Evolutionary conservation across 192 early-diverging fungal genomes (phyloP).

Genomic region (Linnemannia schmuckeri): DNA sequence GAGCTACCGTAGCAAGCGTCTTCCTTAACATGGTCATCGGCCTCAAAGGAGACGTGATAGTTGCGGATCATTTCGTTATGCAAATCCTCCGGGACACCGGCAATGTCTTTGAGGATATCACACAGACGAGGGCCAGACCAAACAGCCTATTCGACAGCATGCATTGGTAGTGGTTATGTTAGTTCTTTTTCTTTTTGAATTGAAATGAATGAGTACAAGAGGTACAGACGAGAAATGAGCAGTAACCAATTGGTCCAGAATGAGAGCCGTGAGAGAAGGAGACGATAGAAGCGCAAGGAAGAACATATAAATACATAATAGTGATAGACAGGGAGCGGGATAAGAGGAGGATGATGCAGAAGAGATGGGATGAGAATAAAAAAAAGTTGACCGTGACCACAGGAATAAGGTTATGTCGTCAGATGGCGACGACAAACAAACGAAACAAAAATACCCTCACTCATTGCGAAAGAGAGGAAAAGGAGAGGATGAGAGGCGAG

Average conservation of each 20-base stretch:
- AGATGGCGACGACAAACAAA: slow-evolving; percentile 31
- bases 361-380: not conserved
- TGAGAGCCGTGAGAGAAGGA: not conserved
- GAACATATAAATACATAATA: not conserved
- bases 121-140: slow-evolving; percentile 85
- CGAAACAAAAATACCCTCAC: not conserved
- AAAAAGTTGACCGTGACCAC: not conserved
- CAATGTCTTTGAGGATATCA: slow-evolving; percentile 74
- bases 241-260: not conserved
- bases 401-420: slow-evolving; percentile 50
- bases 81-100: slow-evolving; percentile 67
- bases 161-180: not conserved
- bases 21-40: slow-evolving; percentile 75
- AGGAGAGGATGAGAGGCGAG: not conserved
- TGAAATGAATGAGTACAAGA: not conserved
- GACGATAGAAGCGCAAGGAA: not conserved
- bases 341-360: not conserved
- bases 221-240: not conserved
- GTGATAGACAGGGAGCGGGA: not conserved
- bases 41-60: slow-evolving; percentile 74
- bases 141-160: slow-evolving; percentile 66
- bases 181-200: not conserved
- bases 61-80: slow-evolving; percentile 65
- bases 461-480: not conserved
- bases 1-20: slow-evolving; percentile 79